Conservation (phyloP, 441 rosid genomes). For the Croton setiger region DNA sequence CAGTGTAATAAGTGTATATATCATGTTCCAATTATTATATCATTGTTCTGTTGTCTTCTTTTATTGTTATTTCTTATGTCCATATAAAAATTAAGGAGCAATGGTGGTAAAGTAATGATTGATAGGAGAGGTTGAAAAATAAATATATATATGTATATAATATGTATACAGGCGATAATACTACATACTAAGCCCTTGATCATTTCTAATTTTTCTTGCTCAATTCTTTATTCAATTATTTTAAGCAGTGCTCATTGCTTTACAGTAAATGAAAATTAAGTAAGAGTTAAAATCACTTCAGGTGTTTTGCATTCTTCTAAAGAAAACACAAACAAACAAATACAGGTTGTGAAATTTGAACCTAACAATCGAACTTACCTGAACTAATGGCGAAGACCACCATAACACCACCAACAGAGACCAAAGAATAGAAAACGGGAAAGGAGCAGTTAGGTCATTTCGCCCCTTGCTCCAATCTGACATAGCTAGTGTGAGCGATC, state of each 20-base stretch:
- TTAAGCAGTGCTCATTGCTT: conserved; percentile 2
- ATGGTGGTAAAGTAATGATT: background rate
- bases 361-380: too few species aligned
- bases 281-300: background rate
- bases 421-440: too few species aligned
- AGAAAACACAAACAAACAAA: too few species aligned
- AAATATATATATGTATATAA: background rate
- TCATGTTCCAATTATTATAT: background rate
- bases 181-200: background rate
- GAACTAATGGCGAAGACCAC: too few species aligned
- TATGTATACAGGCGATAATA: too few species aligned
- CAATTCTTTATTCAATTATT: background rate
- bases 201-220: background rate
- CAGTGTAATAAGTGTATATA: background rate
- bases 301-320: background rate
- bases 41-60: background rate
- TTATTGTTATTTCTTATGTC: background rate
- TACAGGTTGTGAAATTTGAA: too few species aligned
- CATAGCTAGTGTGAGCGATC: too few species aligned
- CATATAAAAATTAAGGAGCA: background rate
- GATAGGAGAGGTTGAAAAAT: background rate
- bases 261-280: background rate
- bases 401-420: too few species aligned
- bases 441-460: too few species aligned
- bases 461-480: too few species aligned